Evolutionary conservation across 2,329 filamentous ascomycete species (phyloP).

Genomic region (Emergomyces orientalis): DNA sequence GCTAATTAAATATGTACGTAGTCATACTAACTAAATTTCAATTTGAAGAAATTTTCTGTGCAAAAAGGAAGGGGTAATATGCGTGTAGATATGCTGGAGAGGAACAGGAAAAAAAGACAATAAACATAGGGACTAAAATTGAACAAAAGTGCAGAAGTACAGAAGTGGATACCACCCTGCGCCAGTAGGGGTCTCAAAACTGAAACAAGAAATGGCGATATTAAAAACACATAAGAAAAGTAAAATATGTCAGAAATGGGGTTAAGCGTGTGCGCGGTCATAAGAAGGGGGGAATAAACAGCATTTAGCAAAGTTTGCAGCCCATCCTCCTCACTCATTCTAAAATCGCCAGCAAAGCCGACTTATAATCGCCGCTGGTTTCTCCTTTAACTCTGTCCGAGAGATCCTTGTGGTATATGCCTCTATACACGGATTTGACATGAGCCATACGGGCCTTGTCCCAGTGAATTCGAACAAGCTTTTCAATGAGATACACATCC

Average conservation of each 20-base stretch:
- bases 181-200: too few relatives aligned
- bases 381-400: conserved; percentile 65
- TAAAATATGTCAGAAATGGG: too few relatives aligned
- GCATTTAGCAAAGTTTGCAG: background rate
- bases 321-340: conserved; percentile 22
- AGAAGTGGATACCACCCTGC: too few relatives aligned
- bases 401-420: conserved; percentile 59
- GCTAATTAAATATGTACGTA: too few relatives aligned
- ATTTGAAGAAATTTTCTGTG: background rate
- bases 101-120: background rate
- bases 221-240: too few relatives aligned
- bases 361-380: conserved; percentile 75
- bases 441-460: conserved; percentile 63
- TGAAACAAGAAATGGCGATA: too few relatives aligned
- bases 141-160: too few relatives aligned
- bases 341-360: conserved; percentile 59
- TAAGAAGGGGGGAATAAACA: too few relatives aligned
- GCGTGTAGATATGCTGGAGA: background rate
- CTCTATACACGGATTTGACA: conserved; percentile 68
- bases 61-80: background rate
- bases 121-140: background rate
- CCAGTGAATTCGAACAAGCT: conserved; percentile 80
- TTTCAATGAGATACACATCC: conserved; percentile 65
- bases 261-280: too few relatives aligned
- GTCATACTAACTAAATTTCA: too few relatives aligned